Base-by-base conservation (phyloP, 164 flowering plant species). In the Pachysandra terminalis region DNA sequence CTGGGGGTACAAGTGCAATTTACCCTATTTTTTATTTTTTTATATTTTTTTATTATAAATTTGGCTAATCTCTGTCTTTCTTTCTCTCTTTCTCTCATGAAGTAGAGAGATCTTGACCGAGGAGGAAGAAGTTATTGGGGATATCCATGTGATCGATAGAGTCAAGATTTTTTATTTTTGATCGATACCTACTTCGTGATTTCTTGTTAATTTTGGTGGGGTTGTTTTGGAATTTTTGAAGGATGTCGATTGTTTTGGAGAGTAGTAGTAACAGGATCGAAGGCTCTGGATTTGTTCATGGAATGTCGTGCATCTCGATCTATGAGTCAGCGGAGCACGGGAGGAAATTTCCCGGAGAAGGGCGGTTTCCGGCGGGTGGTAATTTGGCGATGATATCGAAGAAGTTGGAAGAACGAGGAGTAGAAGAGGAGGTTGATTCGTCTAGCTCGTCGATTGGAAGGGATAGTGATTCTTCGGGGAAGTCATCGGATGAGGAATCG, bases 391-490 rank as follows among this genome's bases (percentile, higher is more conserved):
- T 17, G 22, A 10, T 19, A n/a, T 21, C 19, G 28, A 26, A 17
- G 53, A 41, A 49, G 23, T 65, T 55, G 53, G 68, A 53, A 37
- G 67, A 56, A n/a, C 17, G 28, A 54, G 1, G 64, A 48, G 8
- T 0, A 12, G 40, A 21, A 8, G 35, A 63, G 13, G 27, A 21
- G 19, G 16, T 19, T 26, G 52, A 12, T 63, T 65, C 54, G 35
- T 51, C 12, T n/a, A 26, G 19, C 35, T 67, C 56, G 21, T 73
- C 70, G 55, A 80, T 88, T 52, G 93, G 90, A 57, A 78, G 76
- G 73, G 78, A 86, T 63, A 85, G 90, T 57, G 91, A 83, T 68
- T 57, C 53, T 55, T 78, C 77, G 0, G 76, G 58, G 8, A 68
- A 62, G 57, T 65, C 75, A 27, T 64, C 71, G 56, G 83, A 74